Conservation (phyloP, 495 filamentous ascomycete species). For the Viridothelium virens region DNA sequence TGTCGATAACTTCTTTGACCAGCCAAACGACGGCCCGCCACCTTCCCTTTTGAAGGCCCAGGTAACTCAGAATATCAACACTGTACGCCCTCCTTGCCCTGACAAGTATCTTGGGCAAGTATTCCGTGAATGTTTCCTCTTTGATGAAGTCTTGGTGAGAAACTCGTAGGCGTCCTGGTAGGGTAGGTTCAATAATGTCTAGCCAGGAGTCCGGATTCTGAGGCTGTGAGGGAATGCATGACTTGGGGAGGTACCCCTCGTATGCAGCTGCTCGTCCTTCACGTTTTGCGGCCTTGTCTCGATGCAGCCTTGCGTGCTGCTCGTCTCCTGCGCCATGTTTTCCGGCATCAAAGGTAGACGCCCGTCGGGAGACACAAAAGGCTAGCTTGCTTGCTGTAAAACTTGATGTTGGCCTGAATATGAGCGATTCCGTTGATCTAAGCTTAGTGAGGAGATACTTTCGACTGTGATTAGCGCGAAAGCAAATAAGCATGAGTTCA, state of each 20-base stretch:
- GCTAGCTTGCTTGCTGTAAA: neutral
- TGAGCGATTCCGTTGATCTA: neutral
- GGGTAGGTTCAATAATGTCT: neutral
- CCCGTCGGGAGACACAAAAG: neutral
- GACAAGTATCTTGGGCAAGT: conserved; percentile 18
- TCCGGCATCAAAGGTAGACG: neutral
- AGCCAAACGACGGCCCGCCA: conserved; percentile 38
- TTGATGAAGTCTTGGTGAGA: conserved; percentile 6
- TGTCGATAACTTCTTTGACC: conserved; percentile 27
- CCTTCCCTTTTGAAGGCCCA: conserved; percentile 27
- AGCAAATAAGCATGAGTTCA: conserved; percentile 8
- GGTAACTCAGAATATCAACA: conserved; percentile 29
- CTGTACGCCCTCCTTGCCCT: conserved; percentile 14
- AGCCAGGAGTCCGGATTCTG: conserved; percentile 1
- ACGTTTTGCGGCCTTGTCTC: neutral
- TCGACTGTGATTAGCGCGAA: neutral
- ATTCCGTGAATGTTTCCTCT: neutral
- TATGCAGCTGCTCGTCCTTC: neutral
- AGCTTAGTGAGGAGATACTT: neutral
- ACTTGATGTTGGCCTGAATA: neutral
- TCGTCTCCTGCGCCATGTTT: neutral
- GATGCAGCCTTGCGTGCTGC: neutral
- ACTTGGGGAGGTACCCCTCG: neutral
- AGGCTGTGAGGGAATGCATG: neutral
- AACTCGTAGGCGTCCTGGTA: neutral